Percentiles rank a stretch among this genome's conserved stretches.
These are phyloP conservation scores for Porphyra umbilicalis DNA, from an alignment of 31 red algal genomes.

Conservation along the genomic window DNA sequence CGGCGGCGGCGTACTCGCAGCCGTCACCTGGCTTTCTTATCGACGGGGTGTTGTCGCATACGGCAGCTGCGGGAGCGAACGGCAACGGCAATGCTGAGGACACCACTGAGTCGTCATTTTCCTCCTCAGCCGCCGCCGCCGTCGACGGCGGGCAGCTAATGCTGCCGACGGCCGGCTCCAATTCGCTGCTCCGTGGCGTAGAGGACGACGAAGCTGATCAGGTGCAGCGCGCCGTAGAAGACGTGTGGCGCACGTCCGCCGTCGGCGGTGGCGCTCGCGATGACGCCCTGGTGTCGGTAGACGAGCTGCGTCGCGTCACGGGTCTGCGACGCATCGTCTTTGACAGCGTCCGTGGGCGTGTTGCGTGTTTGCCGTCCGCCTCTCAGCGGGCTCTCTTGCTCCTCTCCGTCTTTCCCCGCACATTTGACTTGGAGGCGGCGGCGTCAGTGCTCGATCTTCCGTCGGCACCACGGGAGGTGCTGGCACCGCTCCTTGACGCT, in stretches of 20 bases:
- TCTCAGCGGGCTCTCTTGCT: neutral
- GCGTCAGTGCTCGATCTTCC: neutral
- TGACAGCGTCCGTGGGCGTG: neutral
- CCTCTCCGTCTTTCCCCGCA: slow-evolving; percentile 1
- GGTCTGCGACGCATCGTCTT: neutral
- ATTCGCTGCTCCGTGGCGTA: neutral
- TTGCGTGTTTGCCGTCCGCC: neutral
- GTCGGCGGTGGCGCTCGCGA: neutral
- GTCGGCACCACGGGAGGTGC: neutral
- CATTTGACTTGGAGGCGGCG: slow-evolving; percentile 1
- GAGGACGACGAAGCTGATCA: neutral
- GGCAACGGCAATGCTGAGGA: neutral
- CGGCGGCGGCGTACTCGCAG: neutral
- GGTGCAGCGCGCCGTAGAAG: neutral
- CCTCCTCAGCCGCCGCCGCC: neutral
- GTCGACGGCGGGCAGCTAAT: neutral
- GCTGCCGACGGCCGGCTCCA: neutral
- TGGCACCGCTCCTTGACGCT: neutral
- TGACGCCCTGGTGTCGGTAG: neutral
- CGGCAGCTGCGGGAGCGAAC: neutral
- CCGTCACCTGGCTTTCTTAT: neutral
- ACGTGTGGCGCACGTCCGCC: neutral
- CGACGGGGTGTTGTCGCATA: neutral
- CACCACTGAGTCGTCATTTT: neutral
- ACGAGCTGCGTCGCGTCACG: neutral